phyloP scores from a whole-genome alignment of 306 rosid genomes.

The Prunus davidiana region DNA sequence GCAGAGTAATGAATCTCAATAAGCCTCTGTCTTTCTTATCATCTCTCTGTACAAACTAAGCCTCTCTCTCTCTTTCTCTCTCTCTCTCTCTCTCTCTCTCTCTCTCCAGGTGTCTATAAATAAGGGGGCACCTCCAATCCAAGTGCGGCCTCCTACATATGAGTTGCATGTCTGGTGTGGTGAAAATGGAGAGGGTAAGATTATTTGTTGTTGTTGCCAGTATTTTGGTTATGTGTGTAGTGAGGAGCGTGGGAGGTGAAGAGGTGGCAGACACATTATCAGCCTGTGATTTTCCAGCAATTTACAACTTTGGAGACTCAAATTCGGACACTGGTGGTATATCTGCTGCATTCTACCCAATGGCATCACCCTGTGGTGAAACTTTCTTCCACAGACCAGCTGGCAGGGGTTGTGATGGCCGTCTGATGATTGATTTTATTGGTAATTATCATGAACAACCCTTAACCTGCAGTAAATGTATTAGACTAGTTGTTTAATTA shows the following conservation, averaged over 20 bases:
- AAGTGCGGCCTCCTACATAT: not conserved
- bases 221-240: constrained; percentile 20
- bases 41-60: not conserved
- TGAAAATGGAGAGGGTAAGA: constrained; percentile 24
- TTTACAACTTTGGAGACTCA: constrained; percentile 73
- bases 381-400: constrained; percentile 57
- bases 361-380: constrained; percentile 47
- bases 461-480: not conserved
- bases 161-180: not conserved
- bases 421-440: constrained; percentile 64
- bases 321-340: constrained; percentile 72
- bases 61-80: no score
- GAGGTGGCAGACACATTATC: not conserved
- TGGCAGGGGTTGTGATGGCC: constrained; percentile 69
- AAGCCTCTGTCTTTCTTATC: not conserved
- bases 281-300: constrained; percentile 50
- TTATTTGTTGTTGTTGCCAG: not conserved
- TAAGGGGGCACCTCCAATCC: not conserved
- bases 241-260: constrained; percentile 26
- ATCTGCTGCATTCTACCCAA: constrained; percentile 57
- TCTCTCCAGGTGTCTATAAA: not conserved
- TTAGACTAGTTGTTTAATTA: not conserved
- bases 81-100: no score
- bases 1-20: not conserved
- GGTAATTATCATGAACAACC: constrained; percentile 28